Conservation (phyloP, 768 basidiomycete genomes). For the Gymnopilus junonius region DNA sequence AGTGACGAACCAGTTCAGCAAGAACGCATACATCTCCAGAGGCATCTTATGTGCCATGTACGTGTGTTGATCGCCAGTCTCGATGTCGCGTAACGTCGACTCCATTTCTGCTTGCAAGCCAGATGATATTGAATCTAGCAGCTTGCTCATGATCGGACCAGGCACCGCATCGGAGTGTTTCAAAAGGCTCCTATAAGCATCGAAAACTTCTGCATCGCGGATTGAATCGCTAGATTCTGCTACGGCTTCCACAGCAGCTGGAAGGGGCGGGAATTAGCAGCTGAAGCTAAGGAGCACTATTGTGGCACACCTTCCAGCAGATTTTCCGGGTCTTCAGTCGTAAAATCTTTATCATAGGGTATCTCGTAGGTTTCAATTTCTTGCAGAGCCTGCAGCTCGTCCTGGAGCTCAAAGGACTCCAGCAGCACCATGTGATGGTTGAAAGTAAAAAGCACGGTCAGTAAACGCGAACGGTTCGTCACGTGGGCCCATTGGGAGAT, state of each 20-base stretch:
- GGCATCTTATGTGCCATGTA: slow-evolving; percentile 68
- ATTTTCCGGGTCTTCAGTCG: slow-evolving; percentile 53
- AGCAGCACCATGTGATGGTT: neutral
- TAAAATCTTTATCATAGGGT: slow-evolving; percentile 67
- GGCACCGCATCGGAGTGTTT: slow-evolving; percentile 72
- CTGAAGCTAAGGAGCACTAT: neutral
- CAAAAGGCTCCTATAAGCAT: slow-evolving; percentile 80
- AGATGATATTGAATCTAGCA: slow-evolving; percentile 86
- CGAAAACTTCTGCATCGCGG: slow-evolving; percentile 69
- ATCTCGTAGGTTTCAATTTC: slow-evolving; percentile 69
- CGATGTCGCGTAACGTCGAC: slow-evolving; percentile 67
- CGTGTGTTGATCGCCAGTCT: slow-evolving; percentile 67
- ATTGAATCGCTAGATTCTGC: slow-evolving; percentile 80
- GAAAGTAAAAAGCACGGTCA: neutral
- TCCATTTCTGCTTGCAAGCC: slow-evolving; percentile 78
- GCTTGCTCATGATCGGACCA: slow-evolving; percentile 74
- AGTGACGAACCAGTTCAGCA: slow-evolving; percentile 89
- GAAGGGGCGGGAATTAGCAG: slow-evolving; percentile 8
- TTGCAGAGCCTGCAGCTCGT: slow-evolving; percentile 70
- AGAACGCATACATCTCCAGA: slow-evolving; percentile 91
- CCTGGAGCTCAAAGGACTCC: slow-evolving; percentile 71
- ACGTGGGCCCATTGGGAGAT: neutral
- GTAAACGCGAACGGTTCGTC: slow-evolving; percentile 1
- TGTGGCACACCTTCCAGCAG: slow-evolving; percentile 60
- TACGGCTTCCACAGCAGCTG: slow-evolving; percentile 82